Evolutionary conservation across 1,284 basidiomycete genomes (phyloP), one percentile per base, ranked within the genome.

Genomic region (Austroboletus rostrupii): DNA sequence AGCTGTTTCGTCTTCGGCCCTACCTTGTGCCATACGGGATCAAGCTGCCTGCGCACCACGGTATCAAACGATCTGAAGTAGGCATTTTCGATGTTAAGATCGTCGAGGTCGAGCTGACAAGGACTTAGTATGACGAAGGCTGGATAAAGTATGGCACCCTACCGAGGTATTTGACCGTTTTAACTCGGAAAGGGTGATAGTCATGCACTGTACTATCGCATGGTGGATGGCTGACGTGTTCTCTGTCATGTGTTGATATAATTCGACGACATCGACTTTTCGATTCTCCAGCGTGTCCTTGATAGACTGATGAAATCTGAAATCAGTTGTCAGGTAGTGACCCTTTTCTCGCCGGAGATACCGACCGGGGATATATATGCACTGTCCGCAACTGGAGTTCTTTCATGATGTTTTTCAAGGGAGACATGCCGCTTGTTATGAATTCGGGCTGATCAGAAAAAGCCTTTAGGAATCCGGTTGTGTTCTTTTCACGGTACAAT

Each of bases 361-460:
- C 77, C 51, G 58, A 90, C 90, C 93, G 77, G 10, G 97, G 97
- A 73, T 92, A 97, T 14, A 99, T 86, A 61, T 92, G 86, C 2
- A 96, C 93, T 12, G 79, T 85, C 21, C 90, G 82, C 49, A 99
- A 75, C 57, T 92, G 91, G 4, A 99, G 78, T 66, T 97, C 93
- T 56, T 93, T 90, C 77, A 99, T 85, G 53, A 97, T 90, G 43
- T 88, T 93, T 61, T 90, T 90, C 17, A 99, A 72, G 0, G 96
- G 95, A 1, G 89, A 92, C 62, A 98, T 72, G 0, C 95, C 95
- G 57, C 85, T 90, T 0, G 90, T 93, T 55, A 99, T 97, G 53
- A 88, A 83, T 66, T 99, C 96, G 0, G 96, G 93, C 59, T 97
- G 87, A 66, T 98, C 96, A 0, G 93, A 93, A 65, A 99, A 98